Evolutionary conservation across 2,329 filamentous ascomycete genomes (phyloP).

Genomic region (Periconia digitata): DNA sequence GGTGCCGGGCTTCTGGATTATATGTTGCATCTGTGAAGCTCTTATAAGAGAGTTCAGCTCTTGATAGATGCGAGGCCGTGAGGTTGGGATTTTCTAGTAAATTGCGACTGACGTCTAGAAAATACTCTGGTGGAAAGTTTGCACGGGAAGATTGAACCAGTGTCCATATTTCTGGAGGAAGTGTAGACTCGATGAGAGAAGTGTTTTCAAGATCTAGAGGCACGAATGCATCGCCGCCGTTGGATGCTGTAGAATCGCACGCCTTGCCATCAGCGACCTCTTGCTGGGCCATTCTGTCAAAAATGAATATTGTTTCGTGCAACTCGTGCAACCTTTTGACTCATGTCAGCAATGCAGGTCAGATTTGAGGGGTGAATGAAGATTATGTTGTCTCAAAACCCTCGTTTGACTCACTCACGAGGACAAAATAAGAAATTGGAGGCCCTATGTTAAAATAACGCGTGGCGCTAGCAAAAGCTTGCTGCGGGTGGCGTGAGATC

Average conservation of each 20-base stretch:
- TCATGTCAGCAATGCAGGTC: not conserved
- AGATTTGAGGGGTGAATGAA: not conserved
- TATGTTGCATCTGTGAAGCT: slow-evolving; percentile 43
- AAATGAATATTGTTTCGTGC: not conserved
- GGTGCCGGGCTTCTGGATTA: slow-evolving; percentile 30
- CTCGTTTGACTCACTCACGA: not conserved
- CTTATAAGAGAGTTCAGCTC: slow-evolving; percentile 72
- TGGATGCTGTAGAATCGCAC: not conserved
- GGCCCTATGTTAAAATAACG: no score
- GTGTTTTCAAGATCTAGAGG: slow-evolving; percentile 34
- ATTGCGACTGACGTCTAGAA: slow-evolving; percentile 70
- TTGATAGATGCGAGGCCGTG: slow-evolving; percentile 75
- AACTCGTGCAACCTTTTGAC: not conserved
- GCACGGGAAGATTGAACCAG: slow-evolving; percentile 51
- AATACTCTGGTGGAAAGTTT: slow-evolving; percentile 64
- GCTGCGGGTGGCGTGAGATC: no score
- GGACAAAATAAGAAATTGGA: no score
- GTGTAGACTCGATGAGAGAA: slow-evolving; percentile 24
- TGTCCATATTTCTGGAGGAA: slow-evolving; percentile 39
- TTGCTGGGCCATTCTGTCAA: not conserved
- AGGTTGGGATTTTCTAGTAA: slow-evolving; percentile 78
- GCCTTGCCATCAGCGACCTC: not conserved
- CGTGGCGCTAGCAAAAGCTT: no score
- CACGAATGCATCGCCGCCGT: slow-evolving; percentile 27
- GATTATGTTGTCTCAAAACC: not conserved